These are phyloP conservation scores for Tetracentron sinense DNA, from an alignment of 164 flowering plant genomes.

Conservation along the genomic window DNA sequence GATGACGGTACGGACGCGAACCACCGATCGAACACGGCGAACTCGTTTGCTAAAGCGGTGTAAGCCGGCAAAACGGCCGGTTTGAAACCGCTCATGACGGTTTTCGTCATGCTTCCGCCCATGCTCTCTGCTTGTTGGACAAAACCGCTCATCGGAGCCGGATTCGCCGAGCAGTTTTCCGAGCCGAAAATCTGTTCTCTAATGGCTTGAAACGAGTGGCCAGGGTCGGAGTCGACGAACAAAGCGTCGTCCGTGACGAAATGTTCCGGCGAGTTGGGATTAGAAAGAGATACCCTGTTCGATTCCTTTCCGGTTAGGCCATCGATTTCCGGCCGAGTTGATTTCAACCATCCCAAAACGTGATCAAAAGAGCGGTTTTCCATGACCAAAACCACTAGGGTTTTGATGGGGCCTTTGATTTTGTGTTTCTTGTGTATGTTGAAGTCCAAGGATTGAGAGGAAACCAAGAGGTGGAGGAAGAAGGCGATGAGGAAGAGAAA, in stretches of 20 bases:
- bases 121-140: slow-evolving; percentile 69
- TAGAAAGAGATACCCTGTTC: slow-evolving; percentile 24
- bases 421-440: slow-evolving; percentile 1
- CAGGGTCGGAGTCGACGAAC: slow-evolving; percentile 40
- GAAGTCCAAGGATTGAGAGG: slow-evolving; percentile 13
- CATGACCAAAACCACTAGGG: slow-evolving; percentile 41
- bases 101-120: slow-evolving; percentile 38
- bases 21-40: slow-evolving; percentile 82
- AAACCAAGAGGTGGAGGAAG: slow-evolving; percentile 4
- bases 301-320: slow-evolving; percentile 37
- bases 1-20: slow-evolving; percentile 84
- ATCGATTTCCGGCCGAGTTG: slow-evolving; percentile 32
- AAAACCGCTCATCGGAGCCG: slow-evolving; percentile 82
- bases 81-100: slow-evolving; percentile 83
- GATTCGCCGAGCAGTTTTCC: slow-evolving; percentile 17
- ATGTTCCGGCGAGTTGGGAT: slow-evolving; percentile 21
- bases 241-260: slow-evolving; percentile 30
- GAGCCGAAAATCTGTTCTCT: slow-evolving; percentile 39
- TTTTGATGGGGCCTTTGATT: slow-evolving; percentile 39
- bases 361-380: slow-evolving; percentile 52
- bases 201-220: slow-evolving; percentile 45
- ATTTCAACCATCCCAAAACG: slow-evolving; percentile 42
- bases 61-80: slow-evolving; percentile 64
- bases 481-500: slow-evolving; percentile 7
- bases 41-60: slow-evolving; percentile 65